These are phyloP conservation scores for Lycium ferocissimum DNA, from an alignment of 257 asterid species.

Conservation along the genomic window DNA sequence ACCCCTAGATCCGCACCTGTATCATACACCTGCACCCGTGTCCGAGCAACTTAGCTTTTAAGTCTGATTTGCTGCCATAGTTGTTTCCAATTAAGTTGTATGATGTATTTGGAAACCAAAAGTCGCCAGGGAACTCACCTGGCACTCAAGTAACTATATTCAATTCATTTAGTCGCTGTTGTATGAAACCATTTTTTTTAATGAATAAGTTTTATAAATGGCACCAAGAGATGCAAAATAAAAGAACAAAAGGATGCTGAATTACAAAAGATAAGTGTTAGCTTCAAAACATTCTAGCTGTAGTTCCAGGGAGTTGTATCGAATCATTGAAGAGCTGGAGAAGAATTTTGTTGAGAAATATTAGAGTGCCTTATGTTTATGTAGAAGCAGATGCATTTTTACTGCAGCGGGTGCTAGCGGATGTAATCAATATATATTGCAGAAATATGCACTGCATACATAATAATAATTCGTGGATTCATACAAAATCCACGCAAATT, in stretches of 20 bases:
- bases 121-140: background rate
- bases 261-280: too few species aligned
- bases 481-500: background rate
- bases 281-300: too few species aligned
- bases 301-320: too few species aligned
- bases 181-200: constrained; percentile 17
- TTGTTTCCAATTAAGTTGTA: background rate
- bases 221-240: too few species aligned
- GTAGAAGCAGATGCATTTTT: background rate
- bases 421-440: background rate
- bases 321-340: background rate
- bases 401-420: background rate
- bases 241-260: too few species aligned
- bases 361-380: constrained; percentile 1
- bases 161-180: constrained; percentile 2
- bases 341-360: background rate
- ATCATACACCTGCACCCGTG: too few species aligned
- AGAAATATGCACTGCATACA: background rate
- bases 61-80: background rate
- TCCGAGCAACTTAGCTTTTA: background rate
- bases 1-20: too few species aligned
- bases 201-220: too few species aligned
- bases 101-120: background rate
- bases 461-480: too few species aligned
- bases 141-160: background rate